phyloP scores from a whole-genome alignment of 2,329 filamentous ascomycete species.

The Cercospora sojina region DNA sequence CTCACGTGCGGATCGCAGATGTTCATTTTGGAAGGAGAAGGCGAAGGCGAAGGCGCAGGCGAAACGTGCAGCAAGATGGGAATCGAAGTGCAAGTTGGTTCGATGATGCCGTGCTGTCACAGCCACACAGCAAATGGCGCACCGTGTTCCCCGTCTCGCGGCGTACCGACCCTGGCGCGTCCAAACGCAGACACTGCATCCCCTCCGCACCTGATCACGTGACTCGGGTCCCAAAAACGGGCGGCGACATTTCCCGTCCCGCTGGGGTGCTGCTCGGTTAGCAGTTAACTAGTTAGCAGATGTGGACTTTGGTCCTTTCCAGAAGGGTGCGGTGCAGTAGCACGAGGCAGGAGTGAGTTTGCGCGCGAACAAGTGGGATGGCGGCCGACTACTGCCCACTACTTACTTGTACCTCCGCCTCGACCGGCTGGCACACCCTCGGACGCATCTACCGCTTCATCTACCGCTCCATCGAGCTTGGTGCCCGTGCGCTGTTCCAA shows the following conservation, averaged over 20 bases:
- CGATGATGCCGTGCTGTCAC: background rate
- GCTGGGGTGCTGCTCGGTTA: background rate
- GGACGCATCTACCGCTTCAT: background rate
- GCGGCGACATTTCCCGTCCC: background rate
- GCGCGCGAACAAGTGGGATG: conserved; percentile 16
- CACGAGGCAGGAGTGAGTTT: background rate
- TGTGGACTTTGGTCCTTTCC: background rate
- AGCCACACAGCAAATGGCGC: background rate
- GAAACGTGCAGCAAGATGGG: background rate
- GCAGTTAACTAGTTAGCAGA: too few relatives aligned
- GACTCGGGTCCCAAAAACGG: background rate
- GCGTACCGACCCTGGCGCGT: background rate
- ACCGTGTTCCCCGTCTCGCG: background rate
- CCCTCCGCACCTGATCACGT: background rate
- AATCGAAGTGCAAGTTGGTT: background rate
- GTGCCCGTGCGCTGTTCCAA: background rate
- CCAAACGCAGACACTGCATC: background rate
- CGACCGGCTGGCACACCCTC: background rate
- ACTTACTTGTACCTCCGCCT: background rate
- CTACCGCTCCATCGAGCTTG: background rate
- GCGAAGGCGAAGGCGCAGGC: background rate
- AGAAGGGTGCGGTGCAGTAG: conserved; percentile 1
- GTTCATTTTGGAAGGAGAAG: background rate
- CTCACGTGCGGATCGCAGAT: background rate
- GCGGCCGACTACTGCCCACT: background rate